Base-by-base conservation (phyloP, 73 alveolate species). In the Breviolum minutum region DNA sequence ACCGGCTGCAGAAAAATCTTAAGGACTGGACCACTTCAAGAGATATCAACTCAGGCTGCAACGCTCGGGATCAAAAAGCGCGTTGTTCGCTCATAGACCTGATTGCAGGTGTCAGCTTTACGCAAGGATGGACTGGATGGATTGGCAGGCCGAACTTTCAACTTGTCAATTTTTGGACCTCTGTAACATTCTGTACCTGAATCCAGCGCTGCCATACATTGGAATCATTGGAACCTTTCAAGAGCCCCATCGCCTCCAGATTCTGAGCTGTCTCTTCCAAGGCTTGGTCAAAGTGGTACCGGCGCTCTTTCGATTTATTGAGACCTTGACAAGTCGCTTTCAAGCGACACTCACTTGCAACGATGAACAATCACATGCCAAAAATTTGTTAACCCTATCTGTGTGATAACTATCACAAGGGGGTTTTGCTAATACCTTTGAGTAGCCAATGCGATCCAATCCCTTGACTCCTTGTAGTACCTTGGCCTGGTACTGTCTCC, bases 281-380 rank as follows among this genome's bases (percentile, higher is more conserved):
- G 17, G 99, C 99, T 90, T 99, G 99, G 95, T 99, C 99, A 99
- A 99, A 99, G 64, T 99, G 99, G 93, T 99, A 99, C 73, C 99
- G 99, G 90, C 99, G 99, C 90, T 99, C 99, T 99, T 99, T 99
- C 68, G 99, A 99, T 98, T 99, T 99, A 84, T 99, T 99, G 74
- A 99, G 99, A 74, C 99, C 96, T 95, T 99, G 54, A 40, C 54
- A 40, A 40, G 54, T 3, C 54, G 54, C 54, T 99, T 61, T 99
- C 99, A 64, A 93, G 54, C 87, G 71, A 68, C 27, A 19, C 5
- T 71, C 83, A 73, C 54, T 40, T 40, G 54, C 54, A 40, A 40
- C n/a, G n/a, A n/a, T n/a, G n/a, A n/a, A n/a, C 54, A 40, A 40
- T 40, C 54, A 40, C 54, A 40, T 40, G 54, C 54, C 54, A 40